Conservation (phyloP, 2,329 filamentous ascomycete species). For the Geosmithia morbida region DNA sequence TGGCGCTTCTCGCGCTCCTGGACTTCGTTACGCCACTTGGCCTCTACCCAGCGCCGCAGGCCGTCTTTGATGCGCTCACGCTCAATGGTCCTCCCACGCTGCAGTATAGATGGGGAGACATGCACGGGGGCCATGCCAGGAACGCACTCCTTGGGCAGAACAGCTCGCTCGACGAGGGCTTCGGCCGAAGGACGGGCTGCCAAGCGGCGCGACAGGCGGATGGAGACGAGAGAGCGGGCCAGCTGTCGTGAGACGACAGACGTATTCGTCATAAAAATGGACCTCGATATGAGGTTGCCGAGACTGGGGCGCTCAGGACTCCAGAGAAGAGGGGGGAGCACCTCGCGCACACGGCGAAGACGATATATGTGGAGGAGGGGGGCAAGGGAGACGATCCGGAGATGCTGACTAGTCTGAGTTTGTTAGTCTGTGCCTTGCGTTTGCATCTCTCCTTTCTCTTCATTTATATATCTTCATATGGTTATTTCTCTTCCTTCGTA, state of each 20-base stretch:
- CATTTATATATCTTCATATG: not conserved
- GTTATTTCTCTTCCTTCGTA: not conserved
- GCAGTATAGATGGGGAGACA: constrained; percentile 48
- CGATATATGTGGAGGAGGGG: constrained; percentile 52
- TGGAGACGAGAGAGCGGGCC: constrained; percentile 48
- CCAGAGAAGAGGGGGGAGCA: constrained; percentile 40
- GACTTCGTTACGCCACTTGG: constrained; percentile 38
- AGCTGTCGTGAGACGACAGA: constrained; percentile 50
- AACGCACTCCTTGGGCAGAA: constrained; percentile 51
- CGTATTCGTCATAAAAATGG: constrained; percentile 54
- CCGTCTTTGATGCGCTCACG: constrained; percentile 54
- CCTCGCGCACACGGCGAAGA: constrained; percentile 38
- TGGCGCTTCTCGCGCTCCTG: constrained; percentile 31
- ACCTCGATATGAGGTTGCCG: constrained; percentile 44
- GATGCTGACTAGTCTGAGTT: constrained; percentile 41
- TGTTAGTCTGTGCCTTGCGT: not conserved
- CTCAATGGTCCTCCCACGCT: constrained; percentile 47
- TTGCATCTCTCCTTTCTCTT: not conserved
- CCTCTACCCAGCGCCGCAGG: constrained; percentile 48
- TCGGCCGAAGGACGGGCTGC: constrained; percentile 43
- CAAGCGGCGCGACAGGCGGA: constrained; percentile 48
- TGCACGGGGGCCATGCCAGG: constrained; percentile 23
- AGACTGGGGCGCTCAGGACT: constrained; percentile 44
- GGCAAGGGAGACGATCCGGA: constrained; percentile 46
- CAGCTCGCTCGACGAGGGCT: constrained; percentile 45